Evolutionary conservation across 192 early-diverging fungal species (phyloP).

Genomic region (Linnemannia elongata): DNA sequence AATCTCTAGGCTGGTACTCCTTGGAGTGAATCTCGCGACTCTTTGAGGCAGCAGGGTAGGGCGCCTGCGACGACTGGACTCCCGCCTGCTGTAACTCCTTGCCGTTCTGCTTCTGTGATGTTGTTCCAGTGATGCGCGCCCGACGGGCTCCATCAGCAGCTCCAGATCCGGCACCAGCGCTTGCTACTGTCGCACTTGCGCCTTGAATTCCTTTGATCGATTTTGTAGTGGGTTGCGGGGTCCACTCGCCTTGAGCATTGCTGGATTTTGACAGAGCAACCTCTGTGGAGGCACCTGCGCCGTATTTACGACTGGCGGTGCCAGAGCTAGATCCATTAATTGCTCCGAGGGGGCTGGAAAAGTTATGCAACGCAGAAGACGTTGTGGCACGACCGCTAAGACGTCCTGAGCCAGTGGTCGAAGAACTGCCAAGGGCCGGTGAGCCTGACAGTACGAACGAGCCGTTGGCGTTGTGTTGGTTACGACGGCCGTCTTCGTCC

Average conservation of each 20-base stretch:
- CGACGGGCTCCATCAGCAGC: slow-evolving; percentile 23
- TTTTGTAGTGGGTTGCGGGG: slow-evolving; percentile 13
- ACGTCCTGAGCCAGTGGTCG: slow-evolving; percentile 23
- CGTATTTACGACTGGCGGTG: slow-evolving; percentile 24
- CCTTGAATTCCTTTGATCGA: slow-evolving; percentile 18
- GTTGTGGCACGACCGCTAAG: slow-evolving; percentile 39
- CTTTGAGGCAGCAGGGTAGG: slow-evolving; percentile 21
- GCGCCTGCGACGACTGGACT: slow-evolving; percentile 4
- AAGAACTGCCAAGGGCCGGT: slow-evolving; percentile 14
- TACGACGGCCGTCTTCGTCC: slow-evolving; percentile 69
- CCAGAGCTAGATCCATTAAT: slow-evolving; percentile 22
- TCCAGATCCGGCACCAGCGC: not conserved
- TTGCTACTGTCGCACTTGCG: not conserved
- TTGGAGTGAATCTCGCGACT: slow-evolving; percentile 54
- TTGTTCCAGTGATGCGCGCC: not conserved
- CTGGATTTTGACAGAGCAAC: slow-evolving; percentile 4
- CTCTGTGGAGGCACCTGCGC: slow-evolving; percentile 10
- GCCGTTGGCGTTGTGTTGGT: slow-evolving; percentile 43
- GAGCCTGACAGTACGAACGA: slow-evolving; percentile 28
- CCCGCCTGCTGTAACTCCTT: slow-evolving; percentile 30
- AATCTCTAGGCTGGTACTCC: slow-evolving; percentile 46
- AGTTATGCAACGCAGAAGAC: slow-evolving; percentile 37
- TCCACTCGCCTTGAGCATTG: slow-evolving; percentile 40
- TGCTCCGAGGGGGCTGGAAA: slow-evolving; percentile 24
- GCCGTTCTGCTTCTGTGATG: slow-evolving; percentile 19